Evolutionary conservation across 768 basidiomycete species (phyloP), one percentile per base, ranked within the genome.

Genomic region (Tylopilus balloui): DNA sequence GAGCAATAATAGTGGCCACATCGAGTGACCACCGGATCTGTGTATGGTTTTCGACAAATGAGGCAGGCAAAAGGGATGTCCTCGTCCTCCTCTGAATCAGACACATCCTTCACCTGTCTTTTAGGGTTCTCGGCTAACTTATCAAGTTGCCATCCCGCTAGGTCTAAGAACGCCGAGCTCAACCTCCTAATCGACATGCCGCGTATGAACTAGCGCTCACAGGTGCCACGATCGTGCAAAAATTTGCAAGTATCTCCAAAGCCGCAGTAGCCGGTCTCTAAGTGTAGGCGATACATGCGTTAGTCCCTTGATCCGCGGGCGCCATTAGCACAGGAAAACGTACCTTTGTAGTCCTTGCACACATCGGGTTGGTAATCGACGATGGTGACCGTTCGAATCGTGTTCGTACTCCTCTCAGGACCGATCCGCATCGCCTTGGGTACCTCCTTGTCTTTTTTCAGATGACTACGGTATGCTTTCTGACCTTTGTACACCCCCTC

Each of bases 241-340:
- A 97, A 97, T 77, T 97, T 98, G 71, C 96, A 99, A 4, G 92
- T 93, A 70, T 99, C 96, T 25, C 96, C 96, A 67, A 95, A 99
- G 19, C 96, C 96, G 69, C 96, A 99, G 66, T 91, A 99, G 0
- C 96, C 96, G 44, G 96, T 99, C 73, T 98, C 95, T 95, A 61
- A 29, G 15, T 17, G 40, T 39, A 37, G n/a, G 42, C 3, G 12
- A 42, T 43, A 21, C 1, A 25, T 36, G 17, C 32, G 43, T 64
- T 29, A 61, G 55, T 17, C 8, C 15, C 38, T 47, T 43, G 48
- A 50, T 64, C 54, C 60, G 42, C 53, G 45, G n/a, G 49, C 23
- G 41, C 31, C 41, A 23, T 21, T 21, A 39, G 37, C 23, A 23
- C 17, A 46, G 47, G 45, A 19, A 52, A 51, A 77, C 84, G 48